A percentile compares a stretch with the other conserved stretches of the same genome.
These are phyloP conservation scores for Hagleromyces aurorensis DNA, from an alignment of 805 yeast species.

Conservation along the genomic window DNA sequence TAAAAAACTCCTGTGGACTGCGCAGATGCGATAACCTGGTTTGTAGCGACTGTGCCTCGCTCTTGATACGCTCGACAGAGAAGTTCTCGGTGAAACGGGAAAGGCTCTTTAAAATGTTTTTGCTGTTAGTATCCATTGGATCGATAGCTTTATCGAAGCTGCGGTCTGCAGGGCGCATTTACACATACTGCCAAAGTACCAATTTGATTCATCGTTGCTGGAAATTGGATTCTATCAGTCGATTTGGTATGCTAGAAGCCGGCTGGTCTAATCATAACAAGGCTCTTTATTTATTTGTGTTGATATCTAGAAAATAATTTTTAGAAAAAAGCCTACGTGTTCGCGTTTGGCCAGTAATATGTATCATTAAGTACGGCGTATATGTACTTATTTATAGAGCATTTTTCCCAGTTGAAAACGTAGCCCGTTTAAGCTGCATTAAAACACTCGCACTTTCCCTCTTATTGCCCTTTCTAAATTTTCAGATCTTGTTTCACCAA, in stretches of 20 bases:
- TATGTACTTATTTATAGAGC: no score
- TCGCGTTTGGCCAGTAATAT: no score
- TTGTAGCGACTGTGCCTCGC: slow-evolving; percentile 48
- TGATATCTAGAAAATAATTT: neutral
- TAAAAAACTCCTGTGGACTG: slow-evolving; percentile 92
- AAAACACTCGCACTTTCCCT: no score
- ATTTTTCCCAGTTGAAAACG: no score
- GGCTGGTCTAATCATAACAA: neutral
- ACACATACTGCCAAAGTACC: slow-evolving; percentile 13
- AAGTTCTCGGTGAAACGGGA: slow-evolving; percentile 27
- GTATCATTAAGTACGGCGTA: no score
- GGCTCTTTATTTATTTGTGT: neutral
- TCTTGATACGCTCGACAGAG: slow-evolving; percentile 30
- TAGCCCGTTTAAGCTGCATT: no score
- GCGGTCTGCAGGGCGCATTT: neutral
- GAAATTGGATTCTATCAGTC: neutral
- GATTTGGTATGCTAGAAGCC: neutral
- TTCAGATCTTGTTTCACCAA: slow-evolving; percentile 81
- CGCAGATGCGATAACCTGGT: slow-evolving; percentile 61
- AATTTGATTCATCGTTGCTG: slow-evolving; percentile 9
- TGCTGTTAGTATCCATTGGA: no score
- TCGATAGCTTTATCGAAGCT: neutral
- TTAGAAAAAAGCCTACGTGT: no score
- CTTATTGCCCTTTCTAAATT: no score
- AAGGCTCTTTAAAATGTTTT: no score